Evolutionary conservation across 2,329 filamentous ascomycete species (phyloP).

Genomic region (Tolypocladium sp.): DNA sequence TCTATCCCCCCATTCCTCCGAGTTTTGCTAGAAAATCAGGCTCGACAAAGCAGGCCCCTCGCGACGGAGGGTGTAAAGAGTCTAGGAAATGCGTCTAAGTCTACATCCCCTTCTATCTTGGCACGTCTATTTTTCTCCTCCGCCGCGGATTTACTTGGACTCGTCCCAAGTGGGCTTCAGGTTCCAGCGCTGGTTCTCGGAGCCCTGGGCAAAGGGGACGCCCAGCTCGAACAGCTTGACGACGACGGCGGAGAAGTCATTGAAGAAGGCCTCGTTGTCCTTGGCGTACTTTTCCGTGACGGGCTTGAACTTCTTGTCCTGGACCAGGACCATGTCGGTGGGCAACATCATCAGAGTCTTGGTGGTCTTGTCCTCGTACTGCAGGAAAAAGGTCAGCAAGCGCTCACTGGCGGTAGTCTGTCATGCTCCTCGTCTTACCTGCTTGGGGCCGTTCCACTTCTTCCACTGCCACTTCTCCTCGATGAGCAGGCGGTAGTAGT

Average conservation of each 20-base stretch:
- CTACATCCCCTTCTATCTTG: not conserved
- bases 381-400: constrained; percentile 22
- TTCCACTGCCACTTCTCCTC: constrained; percentile 88
- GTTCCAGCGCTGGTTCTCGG: constrained; percentile 44
- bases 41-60: not conserved
- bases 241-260: constrained; percentile 75
- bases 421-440: constrained; percentile 26
- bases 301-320: constrained; percentile 79
- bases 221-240: constrained; percentile 86
- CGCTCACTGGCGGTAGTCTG: not conserved
- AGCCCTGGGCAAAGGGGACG: constrained; percentile 69
- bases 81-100: not conserved
- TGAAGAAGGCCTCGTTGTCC: constrained; percentile 87
- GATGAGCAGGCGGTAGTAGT: constrained; percentile 81
- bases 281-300: constrained; percentile 82
- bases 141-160: constrained; percentile 12
- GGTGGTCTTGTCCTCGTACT: constrained; percentile 80
- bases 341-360: constrained; percentile 97
- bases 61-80: not conserved
- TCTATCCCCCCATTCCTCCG: not conserved
- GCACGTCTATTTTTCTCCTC: not conserved
- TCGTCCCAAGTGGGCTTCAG: constrained; percentile 49
- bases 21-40: not conserved
- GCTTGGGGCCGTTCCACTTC: constrained; percentile 87
- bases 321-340: constrained; percentile 75